Evolutionary conservation across 1,284 basidiomycete species (phyloP), one percentile per base, ranked within the genome.

Genomic region (Fomitiporia mediterranea): DNA sequence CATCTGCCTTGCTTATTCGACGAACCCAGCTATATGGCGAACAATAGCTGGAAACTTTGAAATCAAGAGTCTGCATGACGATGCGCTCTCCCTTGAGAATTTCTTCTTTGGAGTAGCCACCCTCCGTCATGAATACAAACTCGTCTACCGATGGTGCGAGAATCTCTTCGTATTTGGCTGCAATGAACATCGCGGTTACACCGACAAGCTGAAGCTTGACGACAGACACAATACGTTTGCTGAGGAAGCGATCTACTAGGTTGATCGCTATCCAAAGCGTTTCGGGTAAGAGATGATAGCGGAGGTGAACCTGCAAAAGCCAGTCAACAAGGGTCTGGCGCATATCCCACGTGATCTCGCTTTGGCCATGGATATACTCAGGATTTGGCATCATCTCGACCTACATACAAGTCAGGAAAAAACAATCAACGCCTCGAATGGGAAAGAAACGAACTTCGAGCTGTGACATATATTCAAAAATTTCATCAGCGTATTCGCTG

Each of bases 11-110:
- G 77, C 92, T 96, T 72, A 99, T 99, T 66, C 89, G 88, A 62
- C 97, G 86, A 77, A 99, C 94, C 97, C 97, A 99, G 69, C 91
- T 95, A 76, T 99, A 99, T 1, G 97, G 97, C 47, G 96, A 97
- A 75, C 97, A 99, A 75, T 99, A 99, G 57, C 94, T 86, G 56
- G 95, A 98, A 68, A 99, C 71, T 71, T 89, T 88, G 76, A 98
- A 99, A 62, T 98, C 93, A 57, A 99, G 83, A 39, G 93, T 94
- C 72, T 91, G 86, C 57, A 97, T 77, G 66, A 99, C 87, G 69
- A 99, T 98, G 47, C 93, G 86, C 72, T 98, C 96, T 69, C 96
- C 96, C 73, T 98, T 98, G 62, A 99, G 80, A 67, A 99, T 96
- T 73, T 99, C 96, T 59, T 98, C 96, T 69, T 86, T 89, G 52